phyloP scores from a whole-genome alignment of 306 rosid genomes.

The Astragalus membranaceus region DNA sequence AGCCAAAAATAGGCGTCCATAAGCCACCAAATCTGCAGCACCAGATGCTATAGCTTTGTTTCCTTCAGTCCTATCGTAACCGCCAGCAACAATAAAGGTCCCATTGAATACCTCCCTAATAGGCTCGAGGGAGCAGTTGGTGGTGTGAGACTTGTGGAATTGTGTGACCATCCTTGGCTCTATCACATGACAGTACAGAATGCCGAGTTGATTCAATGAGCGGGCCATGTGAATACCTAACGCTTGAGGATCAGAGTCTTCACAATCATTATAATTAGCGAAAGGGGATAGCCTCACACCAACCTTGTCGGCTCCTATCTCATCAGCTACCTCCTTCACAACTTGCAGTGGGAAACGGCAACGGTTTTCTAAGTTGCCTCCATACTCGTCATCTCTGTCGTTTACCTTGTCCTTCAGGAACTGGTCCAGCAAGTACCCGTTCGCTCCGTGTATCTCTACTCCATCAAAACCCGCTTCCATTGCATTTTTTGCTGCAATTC shows the following conservation, averaged over 20 bases:
- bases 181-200: constrained; percentile 44
- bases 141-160: background rate
- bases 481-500: constrained; percentile 30
- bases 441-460: constrained; percentile 38
- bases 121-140: constrained; percentile 27
- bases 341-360: constrained; percentile 55
- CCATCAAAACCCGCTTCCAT: constrained; percentile 46
- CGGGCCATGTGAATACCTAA: constrained; percentile 41
- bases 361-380: constrained; percentile 44
- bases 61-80: constrained; percentile 34
- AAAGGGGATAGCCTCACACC: constrained; percentile 70
- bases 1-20: constrained; percentile 42
- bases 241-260: constrained; percentile 53
- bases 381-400: constrained; percentile 32
- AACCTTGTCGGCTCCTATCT: constrained; percentile 51
- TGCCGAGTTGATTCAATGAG: constrained; percentile 32
- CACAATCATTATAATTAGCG: constrained; percentile 34
- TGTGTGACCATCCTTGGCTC: constrained; percentile 57
- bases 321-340: constrained; percentile 38
- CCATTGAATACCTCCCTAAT: constrained; percentile 40
- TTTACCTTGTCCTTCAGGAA: constrained; percentile 34
- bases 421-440: constrained; percentile 38
- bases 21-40: constrained; percentile 40
- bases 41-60: constrained; percentile 20
- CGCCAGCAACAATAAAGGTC: constrained; percentile 51